Evolutionary conservation across 352 stramenopile genomes (phyloP), one percentile per base, ranked within the genome.

Genomic region (Globisporangium recalcitrans): DNA sequence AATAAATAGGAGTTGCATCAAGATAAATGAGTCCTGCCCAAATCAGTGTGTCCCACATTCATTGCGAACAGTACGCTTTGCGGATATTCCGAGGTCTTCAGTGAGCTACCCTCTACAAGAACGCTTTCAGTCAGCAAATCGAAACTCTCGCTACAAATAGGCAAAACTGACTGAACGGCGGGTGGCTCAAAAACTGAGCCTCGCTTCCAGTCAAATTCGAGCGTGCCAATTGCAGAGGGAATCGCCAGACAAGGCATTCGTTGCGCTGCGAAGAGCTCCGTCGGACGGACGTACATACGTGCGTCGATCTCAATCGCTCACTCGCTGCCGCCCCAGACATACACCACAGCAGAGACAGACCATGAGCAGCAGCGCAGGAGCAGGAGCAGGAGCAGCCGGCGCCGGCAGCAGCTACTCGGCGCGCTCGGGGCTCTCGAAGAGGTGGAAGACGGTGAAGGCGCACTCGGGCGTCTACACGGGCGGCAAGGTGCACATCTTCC

Each of bases 401-500:
- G 22, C 11, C 9, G 16, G 48, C 48, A 70, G 52, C 47, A 89
- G 75, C 67, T 92, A 90, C 70, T 89, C 79, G 52, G 71, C 69
- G 36, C 80, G 69, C 62, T 83, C 73, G 29, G 83, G 83, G 2
- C 77, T 94, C 27, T 88, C 77, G 56, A 95, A 95, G 68, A 87
- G 58, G 62, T 95, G 83, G 83, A 82, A 82, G 57, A 79, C 80
- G 6, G 75, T 91, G 51, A 89, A 90, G 64, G 77, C 77, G 10
- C 85, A 93, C 62, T 73, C 80, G 16, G 85, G 85, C 52, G 81
- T 95, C 52, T 95, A 87, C 71, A 93, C 85, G 13, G 85, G 85
- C 55, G 85, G 85, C 62, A 95, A 95, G 62, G 80, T 87, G 27
- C 68, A 91, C 68, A 55, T 92, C 26, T 84, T 87, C 54, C 38